Evolutionary conservation across 768 basidiomycete species (phyloP).

Genomic region (Suillus weaverae): DNA sequence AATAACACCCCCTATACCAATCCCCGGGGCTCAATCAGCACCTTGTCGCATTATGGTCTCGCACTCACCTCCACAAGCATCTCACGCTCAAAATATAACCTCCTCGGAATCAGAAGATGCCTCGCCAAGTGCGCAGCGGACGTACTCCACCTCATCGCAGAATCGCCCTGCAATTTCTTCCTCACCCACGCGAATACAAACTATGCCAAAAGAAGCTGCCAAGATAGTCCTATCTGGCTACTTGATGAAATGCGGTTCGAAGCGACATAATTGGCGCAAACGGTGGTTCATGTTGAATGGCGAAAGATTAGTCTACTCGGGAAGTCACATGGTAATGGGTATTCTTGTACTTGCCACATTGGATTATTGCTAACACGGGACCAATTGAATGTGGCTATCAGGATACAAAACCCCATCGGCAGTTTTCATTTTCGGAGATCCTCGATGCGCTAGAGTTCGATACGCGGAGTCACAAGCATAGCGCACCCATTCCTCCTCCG

Average conservation of each 20-base stretch:
- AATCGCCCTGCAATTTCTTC: constrained; percentile 39
- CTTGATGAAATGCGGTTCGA: constrained; percentile 94
- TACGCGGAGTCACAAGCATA: constrained; percentile 53
- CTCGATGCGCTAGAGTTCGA: constrained; percentile 92
- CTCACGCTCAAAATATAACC: constrained; percentile 52
- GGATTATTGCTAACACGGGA: constrained; percentile 12
- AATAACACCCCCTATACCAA: constrained; percentile 52
- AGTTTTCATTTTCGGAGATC: constrained; percentile 81
- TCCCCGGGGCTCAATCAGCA: constrained; percentile 38
- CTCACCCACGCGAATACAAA: constrained; percentile 45
- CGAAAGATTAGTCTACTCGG: constrained; percentile 84
- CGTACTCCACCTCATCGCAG: constrained; percentile 47
- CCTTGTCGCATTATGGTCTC: constrained; percentile 38
- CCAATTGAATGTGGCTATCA: constrained; percentile 33
- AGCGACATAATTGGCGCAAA: constrained; percentile 94
- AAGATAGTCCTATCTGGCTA: constrained; percentile 88
- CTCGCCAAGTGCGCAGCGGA: constrained; percentile 44
- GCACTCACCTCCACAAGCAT: constrained; percentile 48
- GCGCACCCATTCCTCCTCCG: constrained; percentile 34
- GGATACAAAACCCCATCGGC: constrained; percentile 89
- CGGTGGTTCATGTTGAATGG: constrained; percentile 95
- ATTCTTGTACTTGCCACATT: constrained; percentile 14
- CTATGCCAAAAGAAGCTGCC: constrained; percentile 53
- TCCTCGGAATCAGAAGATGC: constrained; percentile 82
- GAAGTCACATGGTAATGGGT: constrained; percentile 88